Conservation (phyloP, 164 flowering plant genomes). For the Akebia trifoliata region DNA sequence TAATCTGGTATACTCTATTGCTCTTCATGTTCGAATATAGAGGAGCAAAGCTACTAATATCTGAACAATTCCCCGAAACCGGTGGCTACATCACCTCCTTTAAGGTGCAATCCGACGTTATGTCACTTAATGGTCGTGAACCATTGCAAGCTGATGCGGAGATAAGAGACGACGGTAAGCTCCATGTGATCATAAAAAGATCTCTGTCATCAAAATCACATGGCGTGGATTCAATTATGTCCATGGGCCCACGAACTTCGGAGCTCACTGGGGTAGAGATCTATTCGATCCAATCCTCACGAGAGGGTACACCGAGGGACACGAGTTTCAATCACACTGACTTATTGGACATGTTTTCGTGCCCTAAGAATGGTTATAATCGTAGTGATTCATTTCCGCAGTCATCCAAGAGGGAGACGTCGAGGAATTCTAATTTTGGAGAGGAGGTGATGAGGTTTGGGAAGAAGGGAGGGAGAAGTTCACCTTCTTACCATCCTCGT, state of each 20-base stretch:
- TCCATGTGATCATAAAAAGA: slow-evolving; percentile 58
- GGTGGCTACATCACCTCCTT: slow-evolving; percentile 82
- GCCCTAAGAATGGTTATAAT: too few species aligned
- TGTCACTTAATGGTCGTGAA: slow-evolving; percentile 76
- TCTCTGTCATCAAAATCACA: slow-evolving; percentile 36
- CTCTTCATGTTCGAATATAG: slow-evolving; percentile 84
- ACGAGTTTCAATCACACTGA: slow-evolving; percentile 6
- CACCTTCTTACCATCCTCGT: too few species aligned
- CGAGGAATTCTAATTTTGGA: too few species aligned
- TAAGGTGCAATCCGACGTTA: slow-evolving; percentile 76
- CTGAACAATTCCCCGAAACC: slow-evolving; percentile 85
- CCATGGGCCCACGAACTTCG: slow-evolving; percentile 7
- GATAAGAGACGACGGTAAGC: slow-evolving; percentile 79
- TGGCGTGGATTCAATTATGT: slow-evolving; percentile 5
- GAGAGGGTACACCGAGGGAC: slow-evolving; percentile 4
- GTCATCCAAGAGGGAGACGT: too few species aligned
- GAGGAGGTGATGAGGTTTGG: too few species aligned
- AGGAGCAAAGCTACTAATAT: slow-evolving; percentile 71
- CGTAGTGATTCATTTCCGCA: too few species aligned
- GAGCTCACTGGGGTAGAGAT: slow-evolving; percentile 7
- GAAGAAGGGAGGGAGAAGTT: too few species aligned
- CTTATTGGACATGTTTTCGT: slow-evolving; percentile 1
- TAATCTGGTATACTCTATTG: slow-evolving; percentile 90
- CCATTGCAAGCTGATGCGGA: slow-evolving; percentile 72
- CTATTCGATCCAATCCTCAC: slow-evolving; percentile 4